Base-by-base conservation (phyloP, 2,329 filamentous ascomycete genomes). In the Cordyceps fumosorosea region DNA sequence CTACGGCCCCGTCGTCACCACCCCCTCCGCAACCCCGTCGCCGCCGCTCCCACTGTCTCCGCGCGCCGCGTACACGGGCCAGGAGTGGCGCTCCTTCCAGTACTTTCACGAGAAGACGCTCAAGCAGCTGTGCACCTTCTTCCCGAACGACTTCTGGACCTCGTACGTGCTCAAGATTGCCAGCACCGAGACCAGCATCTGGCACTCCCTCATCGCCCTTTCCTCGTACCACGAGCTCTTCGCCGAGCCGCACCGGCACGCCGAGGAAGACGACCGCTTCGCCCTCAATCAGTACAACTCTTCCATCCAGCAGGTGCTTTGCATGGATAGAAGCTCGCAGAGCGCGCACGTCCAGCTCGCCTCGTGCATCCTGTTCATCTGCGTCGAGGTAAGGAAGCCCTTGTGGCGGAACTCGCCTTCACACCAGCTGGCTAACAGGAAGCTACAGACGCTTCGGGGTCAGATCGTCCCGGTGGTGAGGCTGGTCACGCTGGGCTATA, bases 81-180 rank as follows among this genome's bases (percentile, higher is more conserved):
- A 47, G 29, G 62, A 63, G 48, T 60, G 56, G 56, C 62, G 62
- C n/a, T 60, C 62, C 11, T 60, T 63, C 48, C 62, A 63, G 22
- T 63, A 56, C 26, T 63, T 63, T 16, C 52, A 60, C 37, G 62
- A 63, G 22, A 63, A 56, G 45, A 63, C 62, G 10, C 56, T 63
- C 1, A 56, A 51, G 26, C 62, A 63, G 52, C 56, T 63, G 26
- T 55, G 48, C 24, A 57, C 37, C 7, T 60, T 60, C 37, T 56
- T 63, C 20, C 45, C 51, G 2, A 45, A 63, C 26, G 57, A 60
- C 40, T 63, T 63, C 29, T 63, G 62, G 62, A 61, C 26, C 45
- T 60, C 56, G n/a, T 56, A 60, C 26, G 57, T 63, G 18, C 57
- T 60, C 26, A 58, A 60, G 10, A 63, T 63, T 40, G 56, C 62